Evolutionary conservation across 805 yeast species (phyloP).

Genomic region (Monosporozyma aerobia): DNA sequence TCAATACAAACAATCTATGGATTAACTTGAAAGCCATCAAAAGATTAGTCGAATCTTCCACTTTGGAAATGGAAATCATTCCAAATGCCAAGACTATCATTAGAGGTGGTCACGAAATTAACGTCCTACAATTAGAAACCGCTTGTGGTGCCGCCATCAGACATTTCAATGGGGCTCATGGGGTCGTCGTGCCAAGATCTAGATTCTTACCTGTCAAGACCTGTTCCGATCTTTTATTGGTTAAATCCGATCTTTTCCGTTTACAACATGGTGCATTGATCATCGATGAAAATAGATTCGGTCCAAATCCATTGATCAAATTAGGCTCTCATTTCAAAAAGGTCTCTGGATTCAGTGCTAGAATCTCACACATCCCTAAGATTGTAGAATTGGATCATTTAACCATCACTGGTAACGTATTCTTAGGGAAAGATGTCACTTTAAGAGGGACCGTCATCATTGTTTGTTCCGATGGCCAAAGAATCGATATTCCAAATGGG

Average conservation of each 20-base stretch:
- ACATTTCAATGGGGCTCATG: slow-evolving; percentile 90
- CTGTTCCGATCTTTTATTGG: slow-evolving; percentile 86
- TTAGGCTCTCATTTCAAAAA: slow-evolving; percentile 95
- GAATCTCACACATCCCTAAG: slow-evolving; percentile 81
- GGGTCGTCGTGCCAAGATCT: slow-evolving; percentile 96
- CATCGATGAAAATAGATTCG: slow-evolving; percentile 77
- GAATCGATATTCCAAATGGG: slow-evolving; percentile 96
- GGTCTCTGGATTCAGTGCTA: slow-evolving; percentile 79
- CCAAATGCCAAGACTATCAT: slow-evolving; percentile 85
- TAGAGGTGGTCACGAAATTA: slow-evolving; percentile 65
- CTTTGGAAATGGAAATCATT: slow-evolving; percentile 84
- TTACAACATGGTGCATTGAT: slow-evolving; percentile 86
- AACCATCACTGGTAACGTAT: slow-evolving; percentile 94
- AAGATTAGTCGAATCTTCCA: slow-evolving; percentile 76
- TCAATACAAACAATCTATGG: slow-evolving; percentile 98
- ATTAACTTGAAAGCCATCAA: slow-evolving; percentile 90
- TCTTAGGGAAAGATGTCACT: slow-evolving; percentile 78
- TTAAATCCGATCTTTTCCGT: slow-evolving; percentile 87
- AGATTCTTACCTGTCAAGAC: slow-evolving; percentile 98
- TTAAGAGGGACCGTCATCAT: slow-evolving; percentile 96
- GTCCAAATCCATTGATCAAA: slow-evolving; percentile 87
- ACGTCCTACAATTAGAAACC: slow-evolving; percentile 91
- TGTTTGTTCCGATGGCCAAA: slow-evolving; percentile 94
- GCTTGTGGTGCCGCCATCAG: slow-evolving; percentile 99
- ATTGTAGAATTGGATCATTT: slow-evolving; percentile 94